Conservation (phyloP, 345 rosid genomes). For the Salix caprea region DNA sequence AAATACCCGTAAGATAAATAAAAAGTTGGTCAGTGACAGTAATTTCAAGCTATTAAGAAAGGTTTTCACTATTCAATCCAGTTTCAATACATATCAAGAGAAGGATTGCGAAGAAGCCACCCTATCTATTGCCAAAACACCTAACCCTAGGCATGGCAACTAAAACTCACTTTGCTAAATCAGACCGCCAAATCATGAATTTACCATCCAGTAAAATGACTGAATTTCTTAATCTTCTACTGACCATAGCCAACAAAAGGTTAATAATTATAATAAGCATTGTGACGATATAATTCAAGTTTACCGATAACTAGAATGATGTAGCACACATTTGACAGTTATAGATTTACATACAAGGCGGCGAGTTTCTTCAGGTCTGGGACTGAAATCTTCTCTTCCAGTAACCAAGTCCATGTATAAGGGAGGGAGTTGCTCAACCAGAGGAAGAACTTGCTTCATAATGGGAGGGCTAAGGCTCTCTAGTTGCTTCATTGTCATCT, state of each 20-base stretch:
- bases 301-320: no score
- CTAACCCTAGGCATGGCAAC: neutral
- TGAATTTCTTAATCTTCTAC: neutral
- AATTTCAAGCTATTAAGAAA: neutral
- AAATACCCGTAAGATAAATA: neutral
- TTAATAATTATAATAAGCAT: neutral
- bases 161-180: neutral
- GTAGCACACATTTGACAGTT: neutral
- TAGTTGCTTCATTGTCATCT: slow-evolving; percentile 85
- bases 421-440: slow-evolving; percentile 95
- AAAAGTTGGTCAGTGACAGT: neutral
- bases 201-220: neutral
- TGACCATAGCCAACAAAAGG: neutral
- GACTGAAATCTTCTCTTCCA: slow-evolving; percentile 92
- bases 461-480: slow-evolving; percentile 89
- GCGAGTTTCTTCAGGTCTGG: slow-evolving; percentile 94
- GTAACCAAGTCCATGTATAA: slow-evolving; percentile 87
- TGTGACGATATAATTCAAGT: neutral
- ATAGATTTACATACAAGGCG: slow-evolving; percentile 66
- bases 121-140: neutral
- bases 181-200: neutral
- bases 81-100: neutral
- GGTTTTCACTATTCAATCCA: neutral
- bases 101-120: neutral
- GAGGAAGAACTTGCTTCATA: slow-evolving; percentile 91